phyloP scores from a whole-genome alignment of 1,139 yeast genomes.

The Yamadazyma pseudoaaseri region DNA sequence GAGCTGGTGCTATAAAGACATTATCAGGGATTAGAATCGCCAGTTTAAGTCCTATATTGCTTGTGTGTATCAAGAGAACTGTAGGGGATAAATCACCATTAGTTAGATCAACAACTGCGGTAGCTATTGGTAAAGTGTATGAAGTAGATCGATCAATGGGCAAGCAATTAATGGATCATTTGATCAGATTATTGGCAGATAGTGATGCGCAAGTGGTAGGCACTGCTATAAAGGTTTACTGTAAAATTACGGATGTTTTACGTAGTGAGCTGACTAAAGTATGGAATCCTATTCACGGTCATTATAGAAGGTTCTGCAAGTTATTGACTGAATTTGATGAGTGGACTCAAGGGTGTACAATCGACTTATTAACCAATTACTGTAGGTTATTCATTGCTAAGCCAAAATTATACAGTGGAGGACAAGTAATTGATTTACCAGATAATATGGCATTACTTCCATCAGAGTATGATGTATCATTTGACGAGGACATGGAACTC shows the following conservation, averaged over 20 bases:
- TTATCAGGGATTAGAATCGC: conserved; percentile 79
- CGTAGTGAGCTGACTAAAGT: conserved; percentile 40
- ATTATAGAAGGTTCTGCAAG: conserved; percentile 61
- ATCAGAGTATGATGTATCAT: conserved; percentile 35
- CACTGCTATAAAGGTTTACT: conserved; percentile 60
- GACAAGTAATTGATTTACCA: conserved; percentile 37
- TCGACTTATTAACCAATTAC: conserved; percentile 69
- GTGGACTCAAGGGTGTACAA: conserved; percentile 65
- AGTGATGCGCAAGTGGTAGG: conserved; percentile 65
- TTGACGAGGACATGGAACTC: conserved; percentile 57
- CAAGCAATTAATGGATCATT: conserved; percentile 46
- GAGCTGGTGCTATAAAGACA: conserved; percentile 77
- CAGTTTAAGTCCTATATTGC: conserved; percentile 75
- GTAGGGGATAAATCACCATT: conserved; percentile 69
- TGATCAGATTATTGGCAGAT: conserved; percentile 62
- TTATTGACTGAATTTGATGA: conserved; percentile 61
- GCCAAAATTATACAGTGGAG: conserved; percentile 39
- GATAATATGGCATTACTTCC: conserved; percentile 30
- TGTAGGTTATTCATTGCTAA: conserved; percentile 56
- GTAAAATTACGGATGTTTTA: conserved; percentile 29
- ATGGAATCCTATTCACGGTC: conserved; percentile 69
- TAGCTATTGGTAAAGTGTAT: conserved; percentile 69
- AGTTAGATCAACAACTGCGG: conserved; percentile 79
- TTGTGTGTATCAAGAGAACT: conserved; percentile 70
- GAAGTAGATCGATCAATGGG: conserved; percentile 31